Base-by-base conservation (phyloP, 2,329 filamentous ascomycete genomes). In the Nemania diffusa region DNA sequence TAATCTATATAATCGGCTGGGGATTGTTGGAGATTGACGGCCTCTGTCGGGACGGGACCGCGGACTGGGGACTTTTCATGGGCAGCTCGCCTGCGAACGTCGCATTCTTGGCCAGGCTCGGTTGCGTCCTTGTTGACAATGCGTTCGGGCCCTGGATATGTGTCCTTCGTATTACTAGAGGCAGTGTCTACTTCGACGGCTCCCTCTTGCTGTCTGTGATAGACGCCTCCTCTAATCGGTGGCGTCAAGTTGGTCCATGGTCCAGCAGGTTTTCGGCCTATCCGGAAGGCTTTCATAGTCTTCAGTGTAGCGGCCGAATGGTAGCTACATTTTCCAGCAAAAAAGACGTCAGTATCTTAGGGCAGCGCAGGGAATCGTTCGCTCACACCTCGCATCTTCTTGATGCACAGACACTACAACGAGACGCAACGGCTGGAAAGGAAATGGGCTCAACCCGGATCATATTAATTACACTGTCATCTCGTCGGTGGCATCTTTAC, bases 251-350 rank as follows among this genome's bases (percentile, higher is more conserved):
- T 88, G 67, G 79, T 78, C 88, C 88, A 90, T 42, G 83, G 83
- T 69, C 84, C 82, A 62, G 79, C 74, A 53, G 85, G 80, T 17
- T 50, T 64, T 74, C 83, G 84, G 72, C 87, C 88, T 72, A 90
- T 88, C 72, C 85, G 86, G 78, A 84, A 89, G 72, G 84, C 82
- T 76, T 84, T 85, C 86, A 90, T 89, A 57, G 83, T 84, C 56
- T 81, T 80, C 32, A 88, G 76, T 15, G 87, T 87, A 61, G 81
- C 78, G 46, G 80, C 78, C 44, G 82, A 84, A 75, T 90, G 88
- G 77, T 88, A 90, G 70, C 88, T 90, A 79, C 64, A 74, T 72
- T 34, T 29, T 9, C 13, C 24, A 40, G 22, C 26, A 34, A 34
- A 50, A 42, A 15, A 44, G 3, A 34, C 24, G 53, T 64, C 24